Evolutionary conservation across 345 rosid genomes (phyloP), one percentile per base, ranked within the genome.

Genomic region (Balakata baccata): DNA sequence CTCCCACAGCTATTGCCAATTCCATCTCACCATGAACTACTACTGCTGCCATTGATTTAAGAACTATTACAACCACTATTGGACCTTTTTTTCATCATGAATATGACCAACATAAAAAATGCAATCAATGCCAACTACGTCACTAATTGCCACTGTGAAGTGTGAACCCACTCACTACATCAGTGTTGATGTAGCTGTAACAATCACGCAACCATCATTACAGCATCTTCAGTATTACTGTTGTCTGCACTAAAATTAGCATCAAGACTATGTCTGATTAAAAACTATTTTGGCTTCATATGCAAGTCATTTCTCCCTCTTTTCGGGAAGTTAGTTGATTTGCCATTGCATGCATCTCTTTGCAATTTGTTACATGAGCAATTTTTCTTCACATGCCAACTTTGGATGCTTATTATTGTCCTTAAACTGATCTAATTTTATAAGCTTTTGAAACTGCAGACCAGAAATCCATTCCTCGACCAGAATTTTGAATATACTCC

Each of bases 391-490:
- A 11, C 17, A 43, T 3, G 5, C 9, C 10, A 43, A 43, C 10
- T 43, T 59, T 25, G 37, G 12, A 34, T 63, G 29, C 69, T n/a
- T 57, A 7, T 25, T 57, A 25, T 34, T 13, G 20, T 62, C 43
- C 16, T 34, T n/a, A 12, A 57, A 64, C 20, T 58, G 38, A 62
- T 64, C 68, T 18, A 23, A 50, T 66, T 11, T 39, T 10, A 49
- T 43, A 64, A 72, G 12, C 8, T 76, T 62, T 34, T 71, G 25
- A 37, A 66, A 66, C 2, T 73, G 82, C 87, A 85, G 87, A 71
- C 65, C 34, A 87, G 84, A 71, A 87, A 83, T 76, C 87, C 89
- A 51, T 86, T 85, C 68, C 68, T 81, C 53, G 84, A 82, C 38
- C 68, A 87, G 67, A 41, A 82, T 56, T 11, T 38, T 4, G 37